phyloP scores from a whole-genome alignment of 2,329 filamentous ascomycete species.

The Fusarium lateritium region DNA sequence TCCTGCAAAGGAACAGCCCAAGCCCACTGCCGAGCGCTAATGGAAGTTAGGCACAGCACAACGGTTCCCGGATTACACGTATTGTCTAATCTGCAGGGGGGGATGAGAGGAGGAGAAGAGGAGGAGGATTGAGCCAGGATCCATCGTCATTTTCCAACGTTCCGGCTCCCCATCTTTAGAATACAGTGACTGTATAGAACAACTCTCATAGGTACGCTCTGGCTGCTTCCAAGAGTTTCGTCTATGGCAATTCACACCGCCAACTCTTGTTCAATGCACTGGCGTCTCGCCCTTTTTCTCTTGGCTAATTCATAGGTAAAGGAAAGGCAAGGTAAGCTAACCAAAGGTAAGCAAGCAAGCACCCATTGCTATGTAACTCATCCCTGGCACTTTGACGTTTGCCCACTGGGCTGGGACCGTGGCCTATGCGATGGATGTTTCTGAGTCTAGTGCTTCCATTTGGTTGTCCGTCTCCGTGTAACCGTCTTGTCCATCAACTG shows the following conservation, averaged over 20 bases:
- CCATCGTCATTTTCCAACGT: conserved; percentile 35
- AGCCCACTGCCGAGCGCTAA: conserved; percentile 40
- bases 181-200: background rate
- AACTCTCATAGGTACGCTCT: conserved; percentile 8
- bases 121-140: conserved; percentile 24
- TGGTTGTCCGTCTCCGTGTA: conserved; percentile 26
- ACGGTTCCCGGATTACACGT: conserved; percentile 34
- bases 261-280: conserved; percentile 21
- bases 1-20: conserved; percentile 30
- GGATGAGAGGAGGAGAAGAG: conserved; percentile 15
- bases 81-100: conserved; percentile 31
- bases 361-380: conserved; percentile 22
- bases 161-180: conserved; percentile 16
- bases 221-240: conserved; percentile 14
- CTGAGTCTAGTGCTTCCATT: conserved; percentile 7
- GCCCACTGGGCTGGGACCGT: conserved; percentile 22
- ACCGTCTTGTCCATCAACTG: conserved; percentile 33
- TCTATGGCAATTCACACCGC: conserved; percentile 27
- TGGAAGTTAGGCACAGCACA: conserved; percentile 28
- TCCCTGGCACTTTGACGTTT: conserved; percentile 33
- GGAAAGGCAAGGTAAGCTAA: conserved; percentile 32
- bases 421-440: conserved; percentile 23
- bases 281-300: conserved; percentile 25
- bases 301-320: conserved; percentile 22
- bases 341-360: conserved; percentile 24